Base-by-base conservation (phyloP, 768 basidiomycete species). In the Mycena latifolia region DNA sequence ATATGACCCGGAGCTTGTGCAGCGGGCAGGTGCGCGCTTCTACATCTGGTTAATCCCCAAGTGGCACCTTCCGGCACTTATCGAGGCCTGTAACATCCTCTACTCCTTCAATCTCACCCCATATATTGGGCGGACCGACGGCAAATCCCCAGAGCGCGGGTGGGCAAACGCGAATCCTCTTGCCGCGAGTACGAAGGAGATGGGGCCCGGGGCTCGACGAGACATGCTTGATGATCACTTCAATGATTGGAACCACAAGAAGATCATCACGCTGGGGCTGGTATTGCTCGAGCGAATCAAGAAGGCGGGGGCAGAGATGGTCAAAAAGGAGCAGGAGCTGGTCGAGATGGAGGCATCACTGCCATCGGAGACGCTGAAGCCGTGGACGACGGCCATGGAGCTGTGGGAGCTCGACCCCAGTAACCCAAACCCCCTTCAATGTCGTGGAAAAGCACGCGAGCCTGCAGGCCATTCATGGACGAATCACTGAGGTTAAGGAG, bases 111-210 rank as follows among this genome's bases (percentile, higher is more conserved):
- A 77, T 37, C 67, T 65, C 39, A 71, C 61, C n/a, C 61, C 57
- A n/a, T 39, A 70, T 24, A 80, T 80, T 51, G 82, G 80, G 22
- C 77, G 80, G n/a, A 73, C 81, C 9, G 71, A 75, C 4, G 78
- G 74, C 0, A 81, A 84, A 57, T 69, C 70, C 0, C 61, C 71
- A 0, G 70, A 76, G 33, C 77, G 80, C 25, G 79, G 80, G 0
- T 77, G 73, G 69, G 55, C 70, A 0, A 77, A 68, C 0, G 60
- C 74, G 5, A 81, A 82, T 59, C 62, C 70, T 0, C 61, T 75
- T 0, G 77, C 78, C 5, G 55, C 69, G 1, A 81, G 79, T 46
- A 82, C 78, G 0, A 66, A 69, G 15, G 79, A 82, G 41, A 82
- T 82, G 81, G 78, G 77, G 3, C 71, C 69, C n/a, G 72, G 53